Conservation (phyloP, 768 basidiomycete species). For the Neoboletus magnificus region DNA sequence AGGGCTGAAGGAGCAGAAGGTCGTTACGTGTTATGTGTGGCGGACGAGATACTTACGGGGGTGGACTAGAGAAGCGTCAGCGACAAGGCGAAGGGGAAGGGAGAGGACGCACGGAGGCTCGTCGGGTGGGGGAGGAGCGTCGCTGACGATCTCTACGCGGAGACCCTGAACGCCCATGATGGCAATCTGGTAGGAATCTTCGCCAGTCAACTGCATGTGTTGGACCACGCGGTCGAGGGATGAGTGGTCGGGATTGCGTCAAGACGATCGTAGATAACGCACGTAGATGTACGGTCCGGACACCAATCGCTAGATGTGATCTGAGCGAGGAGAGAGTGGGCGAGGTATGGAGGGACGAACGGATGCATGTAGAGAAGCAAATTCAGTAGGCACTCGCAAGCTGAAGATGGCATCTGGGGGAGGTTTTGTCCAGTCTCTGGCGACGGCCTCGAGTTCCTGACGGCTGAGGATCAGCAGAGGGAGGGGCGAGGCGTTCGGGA, state of each 20-base stretch:
- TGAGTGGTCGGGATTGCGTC: slow-evolving; percentile 8
- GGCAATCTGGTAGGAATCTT: slow-evolving; percentile 90
- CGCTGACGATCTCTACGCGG: slow-evolving; percentile 82
- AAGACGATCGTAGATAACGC: slow-evolving; percentile 28
- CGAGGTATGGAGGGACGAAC: slow-evolving; percentile 42
- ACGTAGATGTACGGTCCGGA: slow-evolving; percentile 85
- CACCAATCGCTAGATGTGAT: slow-evolving; percentile 58
- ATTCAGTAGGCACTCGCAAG: slow-evolving; percentile 83
- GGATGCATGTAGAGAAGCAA: slow-evolving; percentile 78
- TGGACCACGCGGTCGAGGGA: slow-evolving; percentile 21
- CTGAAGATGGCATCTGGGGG: slow-evolving; percentile 75
- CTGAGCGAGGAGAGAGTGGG: slow-evolving; percentile 20
- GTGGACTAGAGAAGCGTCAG: slow-evolving; percentile 35
- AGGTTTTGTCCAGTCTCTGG: slow-evolving; percentile 83
- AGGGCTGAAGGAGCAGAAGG: slow-evolving; percentile 33
- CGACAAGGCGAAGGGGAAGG: neutral
- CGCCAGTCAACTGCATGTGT: slow-evolving; percentile 61
- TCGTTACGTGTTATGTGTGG: slow-evolving; percentile 10
- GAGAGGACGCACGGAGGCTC: slow-evolving; percentile 63
- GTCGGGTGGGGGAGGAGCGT: slow-evolving; percentile 80
- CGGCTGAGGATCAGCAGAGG: slow-evolving; percentile 4
- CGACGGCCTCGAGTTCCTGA: slow-evolving; percentile 78
- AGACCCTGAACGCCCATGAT: slow-evolving; percentile 77
- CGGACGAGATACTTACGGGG: slow-evolving; percentile 42
- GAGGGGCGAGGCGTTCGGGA: neutral